Evolutionary conservation across 75 land plant species (phyloP), one percentile per base, ranked within the genome.

Genomic region (Gnetum montanum): DNA sequence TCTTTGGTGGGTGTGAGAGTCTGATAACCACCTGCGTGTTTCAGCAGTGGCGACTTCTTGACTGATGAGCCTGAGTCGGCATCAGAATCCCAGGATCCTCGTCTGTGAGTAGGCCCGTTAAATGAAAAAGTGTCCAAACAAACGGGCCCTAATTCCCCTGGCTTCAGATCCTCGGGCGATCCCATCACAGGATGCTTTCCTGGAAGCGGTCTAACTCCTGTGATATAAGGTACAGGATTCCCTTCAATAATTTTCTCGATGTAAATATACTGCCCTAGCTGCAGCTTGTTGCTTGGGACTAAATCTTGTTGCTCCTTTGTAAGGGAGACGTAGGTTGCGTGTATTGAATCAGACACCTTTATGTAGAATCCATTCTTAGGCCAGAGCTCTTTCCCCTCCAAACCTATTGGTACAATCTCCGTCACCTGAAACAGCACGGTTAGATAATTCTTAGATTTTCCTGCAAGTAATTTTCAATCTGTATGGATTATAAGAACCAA

Each of bases 101-200:
- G 59, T 16, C 59, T 48, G 48, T 22, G 59, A 37, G 47, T 10
- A 27, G n/a, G n/a, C n/a, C n/a, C n/a, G n/a, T n/a, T n/a, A n/a
- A n/a, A 10, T 40, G 15, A 15, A 15, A 40, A 40, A 10, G 41
- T 10, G 41, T 40, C 15, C 15, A n/a, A n/a, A n/a, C n/a, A n/a
- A n/a, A n/a, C n/a, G n/a, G n/a, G n/a, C n/a, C n/a, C n/a, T n/a
- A n/a, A n/a, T n/a, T n/a, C n/a, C n/a, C n/a, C n/a, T n/a, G n/a
- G n/a, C n/a, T n/a, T 61, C 8, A 83, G 44, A 6, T 79, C 83
- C 38, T 83, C 80, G 0, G 87, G 87, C 3, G 73, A 76, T 2
- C 83, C 87, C 0, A 83, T 48, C 8, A 83, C 18, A 2, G 83
- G 83, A 61, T 83, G 87, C 18, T 83, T 20, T 0, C 87, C 87